Base-by-base conservation (phyloP, 1,139 yeast species). In the Nadsonia commutata region DNA sequence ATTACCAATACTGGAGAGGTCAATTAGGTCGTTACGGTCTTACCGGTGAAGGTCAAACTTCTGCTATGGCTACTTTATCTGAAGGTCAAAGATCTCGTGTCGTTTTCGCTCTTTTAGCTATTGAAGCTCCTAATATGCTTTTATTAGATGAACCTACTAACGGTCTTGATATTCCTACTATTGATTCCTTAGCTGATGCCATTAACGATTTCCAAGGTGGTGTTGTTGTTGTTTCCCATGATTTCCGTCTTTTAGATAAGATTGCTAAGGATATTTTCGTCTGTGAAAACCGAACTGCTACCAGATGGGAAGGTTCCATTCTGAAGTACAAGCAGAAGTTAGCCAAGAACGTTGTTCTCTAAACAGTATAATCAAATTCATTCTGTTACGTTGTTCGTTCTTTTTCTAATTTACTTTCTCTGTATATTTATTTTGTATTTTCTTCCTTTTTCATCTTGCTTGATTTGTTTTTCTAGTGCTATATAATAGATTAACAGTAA, bases 11-110 rank as follows among this genome's bases (percentile, higher is more conserved):
- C 75, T 93, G 98, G 98, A 84, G 99, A 74, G 83, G 81, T 56
- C 97, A 90, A 70, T 75, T 93, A 58, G 98, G 98, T 60, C 84
- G 96, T 68, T 90, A 83, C 60, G 98, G 98, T 70, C 77, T 93
- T 60, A 88, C 97, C 52, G 98, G 98, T 70, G 97, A 90, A 68
- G 94, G 94, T 52, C 98, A 90, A 72, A 90, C 97, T 49, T 85
- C 96, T 43, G 88, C 84, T 65, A 93, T 90, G 96, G 97, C 95
- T 52, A 90, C 98, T 19, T 71, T 93, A 53, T 86, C 97, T 18
- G 98, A 90, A 71, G 99, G 99, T 65, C 97, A 90, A 74, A 82
- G 97, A 72, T 86, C 97, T 51, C 81, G 98, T 70, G 98, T 90
- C 53, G 98, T 90, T 48, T 93, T 90, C 60, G 98, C 98, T 18